Evolutionary conservation across 2,329 filamentous ascomycete species (phyloP), one percentile per base, ranked within the genome.

Genomic region (Venturiaceae sp.): DNA sequence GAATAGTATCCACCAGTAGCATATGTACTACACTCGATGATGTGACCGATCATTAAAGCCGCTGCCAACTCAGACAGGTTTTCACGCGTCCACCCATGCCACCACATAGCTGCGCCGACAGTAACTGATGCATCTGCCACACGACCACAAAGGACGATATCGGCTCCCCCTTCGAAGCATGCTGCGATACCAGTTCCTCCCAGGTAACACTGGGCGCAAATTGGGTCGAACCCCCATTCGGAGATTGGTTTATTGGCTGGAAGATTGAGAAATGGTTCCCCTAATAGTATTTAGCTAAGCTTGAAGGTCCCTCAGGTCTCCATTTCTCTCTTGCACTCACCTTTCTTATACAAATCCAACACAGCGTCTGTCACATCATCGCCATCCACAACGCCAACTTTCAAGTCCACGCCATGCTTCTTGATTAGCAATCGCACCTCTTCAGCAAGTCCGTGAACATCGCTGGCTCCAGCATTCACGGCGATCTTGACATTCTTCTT

Each of bases 121-220:
- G 39, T 39, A 7, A 47, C 26, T 39, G 68, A 71, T n/a, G 75
- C 75, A 65, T 77, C 75, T 1, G 74, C 69, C 1, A 76, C 75
- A 23, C 75, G 68, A n/a, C 74, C 74, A 59, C 72, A 74, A 32
- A 77, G 64, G 14, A 77, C 71, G 54, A 77, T 76, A 58, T 77
- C 73, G 2, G 74, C 74, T 3, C 74, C 75, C 39, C 69, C 63
- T 21, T 67, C 60, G 4, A 76, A 65, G 6, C 71, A 74, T 56
- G 67, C 68, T 0, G 69, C 69, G 50, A 76, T 73, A 9, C 71
- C 74, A 34, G 69, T 60, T 7, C 68, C 71, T 1, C 74, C 74
- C 1, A 76, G 66, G 59, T 68, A 68, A 53, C 58, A 37, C 63
- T 62, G 13, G 32, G 55, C 41, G 61, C 62, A 58, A 63, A 63